phyloP scores from a whole-genome alignment of 805 yeast species.

The Nakazawaea populi region DNA sequence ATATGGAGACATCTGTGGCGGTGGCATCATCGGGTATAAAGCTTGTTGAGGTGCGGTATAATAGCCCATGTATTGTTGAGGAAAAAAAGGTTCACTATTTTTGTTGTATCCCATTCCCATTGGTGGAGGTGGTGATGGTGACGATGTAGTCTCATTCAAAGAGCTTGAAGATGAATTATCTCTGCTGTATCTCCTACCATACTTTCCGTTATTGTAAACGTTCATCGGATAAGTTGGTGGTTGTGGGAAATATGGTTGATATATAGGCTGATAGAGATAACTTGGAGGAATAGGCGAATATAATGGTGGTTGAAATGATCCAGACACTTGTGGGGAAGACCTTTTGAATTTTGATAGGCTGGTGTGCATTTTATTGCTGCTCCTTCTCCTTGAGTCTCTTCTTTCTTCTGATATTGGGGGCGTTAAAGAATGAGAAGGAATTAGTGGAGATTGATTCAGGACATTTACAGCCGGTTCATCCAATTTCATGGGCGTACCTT shows the following conservation, averaged over 20 bases:
- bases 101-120: background rate
- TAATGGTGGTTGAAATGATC: background rate
- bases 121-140: slow-evolving; percentile 5
- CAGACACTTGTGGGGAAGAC: background rate
- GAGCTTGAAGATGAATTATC: slow-evolving; percentile 6
- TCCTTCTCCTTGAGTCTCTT: background rate
- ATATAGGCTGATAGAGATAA: slow-evolving; percentile 2
- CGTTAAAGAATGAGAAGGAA: background rate
- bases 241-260: slow-evolving; percentile 2
- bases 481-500: background rate
- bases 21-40: slow-evolving; percentile 6
- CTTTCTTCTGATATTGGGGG: background rate
- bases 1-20: background rate
- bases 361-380: background rate
- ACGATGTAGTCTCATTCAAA: slow-evolving; percentile 1
- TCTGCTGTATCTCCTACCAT: background rate
- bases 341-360: background rate
- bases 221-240: slow-evolving; percentile 1
- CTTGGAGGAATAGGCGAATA: background rate
- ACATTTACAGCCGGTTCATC: background rate
- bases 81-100: slow-evolving; percentile 3
- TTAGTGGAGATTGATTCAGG: background rate
- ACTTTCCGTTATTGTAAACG: background rate
- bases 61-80: slow-evolving; percentile 3
- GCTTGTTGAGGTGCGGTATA: slow-evolving; percentile 1